phyloP scores from a whole-genome alignment of 2,329 filamentous ascomycete species.

The Aspergillus thermomutatus region DNA sequence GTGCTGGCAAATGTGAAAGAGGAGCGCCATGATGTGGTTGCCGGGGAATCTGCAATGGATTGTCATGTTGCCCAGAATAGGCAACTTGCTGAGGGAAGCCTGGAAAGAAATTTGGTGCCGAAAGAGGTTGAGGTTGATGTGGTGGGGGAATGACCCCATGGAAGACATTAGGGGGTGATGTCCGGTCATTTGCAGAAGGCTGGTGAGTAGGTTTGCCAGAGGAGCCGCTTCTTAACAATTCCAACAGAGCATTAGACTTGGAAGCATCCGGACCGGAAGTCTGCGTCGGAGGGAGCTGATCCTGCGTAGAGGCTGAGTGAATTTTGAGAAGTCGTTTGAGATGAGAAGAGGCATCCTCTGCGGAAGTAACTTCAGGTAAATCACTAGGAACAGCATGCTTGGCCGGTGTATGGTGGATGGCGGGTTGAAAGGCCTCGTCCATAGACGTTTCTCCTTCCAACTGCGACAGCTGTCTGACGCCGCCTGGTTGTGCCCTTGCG shows the following conservation, averaged over 20 bases:
- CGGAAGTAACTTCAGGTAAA: conserved; percentile 37
- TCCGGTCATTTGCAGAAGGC: conserved; percentile 41
- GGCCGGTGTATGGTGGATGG: conserved; percentile 18
- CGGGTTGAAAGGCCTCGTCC: conserved; percentile 48
- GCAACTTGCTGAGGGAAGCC: conserved; percentile 35
- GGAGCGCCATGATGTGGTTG: conserved; percentile 13
- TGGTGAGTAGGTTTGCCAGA: conserved; percentile 27
- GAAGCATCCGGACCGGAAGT: conserved; percentile 31
- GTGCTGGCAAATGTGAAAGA: conserved; percentile 8
- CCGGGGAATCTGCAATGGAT: conserved; percentile 22
- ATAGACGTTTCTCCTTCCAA: conserved; percentile 54
- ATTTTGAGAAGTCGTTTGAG: conserved; percentile 50
- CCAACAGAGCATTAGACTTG: conserved; percentile 53
- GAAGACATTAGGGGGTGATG: conserved; percentile 54
- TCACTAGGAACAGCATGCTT: conserved; percentile 33
- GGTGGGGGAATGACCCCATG: conserved; percentile 54
- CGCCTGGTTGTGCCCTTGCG: conserved; percentile 43
- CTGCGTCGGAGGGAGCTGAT: conserved; percentile 10
- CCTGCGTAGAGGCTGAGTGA: conserved; percentile 15
- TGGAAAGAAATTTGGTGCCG: conserved; percentile 43
- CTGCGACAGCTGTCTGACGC: conserved; percentile 41
- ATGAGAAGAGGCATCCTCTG: conserved; percentile 47
- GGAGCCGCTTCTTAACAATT: conserved; percentile 49
- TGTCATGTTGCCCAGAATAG: conserved; percentile 25
- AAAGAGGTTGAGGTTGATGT: conserved; percentile 47